These are phyloP conservation scores for Yamadazyma mexicana DNA, from an alignment of 1,139 yeast species.

Conservation along the genomic window DNA sequence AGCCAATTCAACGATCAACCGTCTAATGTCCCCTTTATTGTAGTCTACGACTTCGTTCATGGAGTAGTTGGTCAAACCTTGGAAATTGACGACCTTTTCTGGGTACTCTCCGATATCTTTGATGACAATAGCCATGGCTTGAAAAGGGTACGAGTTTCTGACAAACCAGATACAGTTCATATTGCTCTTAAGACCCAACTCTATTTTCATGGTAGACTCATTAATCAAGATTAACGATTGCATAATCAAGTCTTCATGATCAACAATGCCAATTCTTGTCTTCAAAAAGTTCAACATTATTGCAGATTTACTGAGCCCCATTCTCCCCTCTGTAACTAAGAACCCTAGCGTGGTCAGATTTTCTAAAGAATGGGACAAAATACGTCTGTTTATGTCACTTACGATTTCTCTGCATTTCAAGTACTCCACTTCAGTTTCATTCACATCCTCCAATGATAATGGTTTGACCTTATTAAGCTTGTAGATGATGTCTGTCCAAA, in stretches of 20 bases:
- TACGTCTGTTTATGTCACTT: background rate
- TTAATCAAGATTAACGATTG: constrained; percentile 1
- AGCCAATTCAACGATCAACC: background rate
- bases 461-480: constrained; percentile 3
- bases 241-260: background rate
- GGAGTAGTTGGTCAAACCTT: background rate
- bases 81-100: background rate
- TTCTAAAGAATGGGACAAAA: background rate
- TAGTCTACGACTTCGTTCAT: background rate
- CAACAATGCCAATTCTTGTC: background rate
- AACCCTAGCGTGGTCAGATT: constrained; percentile 1
- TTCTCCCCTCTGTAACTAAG: constrained; percentile 2
- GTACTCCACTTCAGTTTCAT: background rate
- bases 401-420: background rate
- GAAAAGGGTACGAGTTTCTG: constrained; percentile 3
- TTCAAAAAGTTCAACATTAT: constrained; percentile 1
- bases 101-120: background rate
- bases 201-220: constrained; percentile 3
- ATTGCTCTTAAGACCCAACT: background rate
- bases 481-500: constrained; percentile 2
- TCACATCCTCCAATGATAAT: background rate
- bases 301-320: constrained; percentile 1
- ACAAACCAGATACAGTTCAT: constrained; percentile 2
- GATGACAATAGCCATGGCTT: constrained; percentile 3
- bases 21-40: background rate